Base-by-base conservation (phyloP, 1,139 yeast genomes). In the Kodamaea sp. region DNA sequence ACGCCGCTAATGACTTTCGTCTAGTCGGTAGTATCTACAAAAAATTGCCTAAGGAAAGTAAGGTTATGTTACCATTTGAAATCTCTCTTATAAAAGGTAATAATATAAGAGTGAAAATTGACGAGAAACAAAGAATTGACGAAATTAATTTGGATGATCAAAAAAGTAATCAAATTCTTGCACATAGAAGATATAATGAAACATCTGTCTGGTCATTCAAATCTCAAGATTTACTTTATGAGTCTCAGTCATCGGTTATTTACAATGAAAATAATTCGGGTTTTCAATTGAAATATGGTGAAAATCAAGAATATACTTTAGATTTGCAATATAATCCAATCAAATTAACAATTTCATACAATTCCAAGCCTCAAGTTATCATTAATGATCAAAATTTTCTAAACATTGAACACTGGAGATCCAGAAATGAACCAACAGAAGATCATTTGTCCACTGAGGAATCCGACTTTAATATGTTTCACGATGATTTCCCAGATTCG, bases 341-440 rank as follows among this genome's bases (percentile, higher is more conserved):
- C 45, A 68, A 69, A 45, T 56, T 88, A 15, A 62, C 67, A 1
- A 58, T 86, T 3, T 67, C 46, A 24, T 65, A 73, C 43, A 59
- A 76, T 4, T 73, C 67, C 8, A 58, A 63, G 24, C 58, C 62
- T 1, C 79, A 78, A 46, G 54, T 89, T 9, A 63, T 76, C 2
- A 55, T 90, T 10, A 92, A 92, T 58, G 89, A 81, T 38, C 68
- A 81, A 31, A 70, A 79, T 20, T 73, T 86, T 35, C 59, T 92
- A 43, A 90, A 92, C 52, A 47, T 84, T 25, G 99, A 92, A 59
- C 97, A 90, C 53, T 75, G 72, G 60, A 73, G 97, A 52, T 55
- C 72, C 1, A 53, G 54, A 35, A 53, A 56, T 4, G 52, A 53
- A 5, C 67, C 70, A 27, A 55, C 61, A 5, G 49, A 47, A 6